These are phyloP conservation scores for Colletotrichum sp. DNA, from an alignment of 2,329 filamentous ascomycete genomes.

Conservation along the genomic window DNA sequence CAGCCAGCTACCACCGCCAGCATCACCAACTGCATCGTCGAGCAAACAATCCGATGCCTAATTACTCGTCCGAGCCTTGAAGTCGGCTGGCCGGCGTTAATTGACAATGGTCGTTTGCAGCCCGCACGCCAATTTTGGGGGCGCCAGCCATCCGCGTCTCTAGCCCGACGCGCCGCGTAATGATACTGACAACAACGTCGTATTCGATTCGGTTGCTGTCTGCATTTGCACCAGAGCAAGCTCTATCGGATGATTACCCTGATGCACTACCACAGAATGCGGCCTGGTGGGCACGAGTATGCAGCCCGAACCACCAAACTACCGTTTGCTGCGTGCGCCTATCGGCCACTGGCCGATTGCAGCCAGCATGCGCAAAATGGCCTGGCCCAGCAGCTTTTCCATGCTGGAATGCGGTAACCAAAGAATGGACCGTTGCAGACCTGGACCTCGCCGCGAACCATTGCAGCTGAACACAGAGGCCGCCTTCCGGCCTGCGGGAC, in stretches of 20 bases:
- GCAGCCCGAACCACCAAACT: not conserved
- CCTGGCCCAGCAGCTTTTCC: not conserved
- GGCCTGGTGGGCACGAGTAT: not conserved
- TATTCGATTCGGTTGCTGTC: not conserved
- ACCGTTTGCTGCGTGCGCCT: not conserved
- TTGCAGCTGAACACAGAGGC: not conserved
- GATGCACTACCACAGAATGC: not conserved
- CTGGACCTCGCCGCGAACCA: not conserved
- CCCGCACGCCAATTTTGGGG: not conserved
- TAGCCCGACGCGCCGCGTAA: not conserved
- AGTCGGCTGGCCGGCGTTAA: not conserved
- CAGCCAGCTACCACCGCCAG: not conserved
- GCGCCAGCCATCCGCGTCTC: not conserved
- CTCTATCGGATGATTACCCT: not conserved
- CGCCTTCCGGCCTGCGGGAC: not conserved
- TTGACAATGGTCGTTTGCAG: not conserved
- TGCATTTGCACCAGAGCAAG: not conserved
- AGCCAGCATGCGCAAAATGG: not conserved
- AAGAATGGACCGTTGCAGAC: conserved; percentile 19
- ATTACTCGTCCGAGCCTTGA: not conserved
- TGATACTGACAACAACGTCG: not conserved
- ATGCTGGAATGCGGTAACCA: not conserved
- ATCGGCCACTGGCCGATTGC: not conserved
- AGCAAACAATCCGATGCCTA: not conserved
- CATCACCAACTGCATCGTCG: not conserved